Conservation (phyloP, 345 rosid genomes). For the Euphorbia pulcherrima region DNA sequence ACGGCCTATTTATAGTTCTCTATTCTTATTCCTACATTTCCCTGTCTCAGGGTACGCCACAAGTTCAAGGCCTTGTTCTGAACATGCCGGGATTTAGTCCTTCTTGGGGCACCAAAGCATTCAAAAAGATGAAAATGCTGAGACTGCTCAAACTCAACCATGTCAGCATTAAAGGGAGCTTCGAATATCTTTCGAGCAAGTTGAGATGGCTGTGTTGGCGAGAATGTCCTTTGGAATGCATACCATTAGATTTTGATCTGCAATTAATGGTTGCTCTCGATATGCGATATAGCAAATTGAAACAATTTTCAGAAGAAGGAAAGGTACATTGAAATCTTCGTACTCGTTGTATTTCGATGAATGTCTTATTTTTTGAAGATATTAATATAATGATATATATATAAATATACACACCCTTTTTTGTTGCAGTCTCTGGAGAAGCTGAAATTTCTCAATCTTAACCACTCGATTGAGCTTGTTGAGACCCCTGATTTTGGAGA, state of each 20-base stretch:
- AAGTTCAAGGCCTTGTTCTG: slow-evolving; percentile 19
- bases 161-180: background rate
- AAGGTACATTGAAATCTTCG: slow-evolving; percentile 2
- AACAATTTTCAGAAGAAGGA: background rate
- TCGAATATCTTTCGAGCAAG: slow-evolving; percentile 1
- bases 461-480: background rate
- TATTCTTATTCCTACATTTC: background rate
- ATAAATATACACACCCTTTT: too few relatives aligned
- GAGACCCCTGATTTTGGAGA: slow-evolving; percentile 4
- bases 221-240: slow-evolving; percentile 2
- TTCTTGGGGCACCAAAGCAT: slow-evolving; percentile 9
- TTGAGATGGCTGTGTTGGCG: slow-evolving; percentile 22
- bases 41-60: slow-evolving; percentile 20
- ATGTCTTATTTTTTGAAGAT: background rate
- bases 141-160: slow-evolving; percentile 16
- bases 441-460: slow-evolving; percentile 20
- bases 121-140: slow-evolving; percentile 17
- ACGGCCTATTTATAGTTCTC: background rate
- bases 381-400: background rate
- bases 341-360: background rate
- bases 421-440: slow-evolving; percentile 6
- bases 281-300: slow-evolving; percentile 10
- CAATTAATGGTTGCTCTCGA: slow-evolving; percentile 9
- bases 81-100: background rate
- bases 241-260: slow-evolving; percentile 2